A percentile compares a stretch with the other conserved stretches of the same genome.
Evolutionary conservation across 805 yeast species (phyloP).

Genomic region (Middelhovenomyces tepae): DNA sequence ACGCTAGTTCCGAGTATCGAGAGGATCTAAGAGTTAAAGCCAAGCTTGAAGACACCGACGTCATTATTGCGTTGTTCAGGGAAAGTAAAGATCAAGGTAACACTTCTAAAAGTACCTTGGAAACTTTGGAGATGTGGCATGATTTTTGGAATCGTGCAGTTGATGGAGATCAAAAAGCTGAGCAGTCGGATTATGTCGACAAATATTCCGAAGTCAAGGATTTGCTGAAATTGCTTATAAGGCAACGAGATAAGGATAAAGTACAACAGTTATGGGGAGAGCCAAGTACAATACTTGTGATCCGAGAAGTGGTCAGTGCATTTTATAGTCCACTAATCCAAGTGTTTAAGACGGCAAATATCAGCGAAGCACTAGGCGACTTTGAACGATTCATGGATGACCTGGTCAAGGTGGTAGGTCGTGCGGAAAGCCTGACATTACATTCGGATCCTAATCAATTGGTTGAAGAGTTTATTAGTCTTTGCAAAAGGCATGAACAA

Average conservation of each 20-base stretch:
- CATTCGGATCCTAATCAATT: conserved; percentile 49
- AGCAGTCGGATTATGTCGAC: conserved; percentile 29
- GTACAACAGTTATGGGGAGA: conserved; percentile 78
- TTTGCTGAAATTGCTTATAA: conserved; percentile 51
- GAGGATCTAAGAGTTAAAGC: conserved; percentile 27
- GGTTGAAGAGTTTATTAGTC: conserved; percentile 54
- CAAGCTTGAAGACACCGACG: conserved; percentile 18
- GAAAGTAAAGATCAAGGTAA: conserved; percentile 5
- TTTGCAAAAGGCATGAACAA: conserved; percentile 66
- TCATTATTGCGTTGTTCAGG: conserved; percentile 20
- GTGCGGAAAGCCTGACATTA: conserved; percentile 39
- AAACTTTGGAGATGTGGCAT: conserved; percentile 23
- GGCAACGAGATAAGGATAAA: conserved; percentile 67
- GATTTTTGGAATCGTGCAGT: conserved; percentile 30
- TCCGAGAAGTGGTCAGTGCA: conserved; percentile 63
- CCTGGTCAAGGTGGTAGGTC: conserved; percentile 47
- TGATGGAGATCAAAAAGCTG: conserved; percentile 15
- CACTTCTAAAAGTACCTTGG: conserved; percentile 4
- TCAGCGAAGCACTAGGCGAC: conserved; percentile 56
- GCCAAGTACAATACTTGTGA: conserved; percentile 65
- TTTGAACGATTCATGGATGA: conserved; percentile 61
- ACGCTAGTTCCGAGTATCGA: conserved; percentile 14
- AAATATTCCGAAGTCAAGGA: conserved; percentile 49
- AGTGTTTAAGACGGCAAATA: conserved; percentile 56
- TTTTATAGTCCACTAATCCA: conserved; percentile 68